These are phyloP conservation scores for Penicillium janthinellum DNA, from an alignment of 2,329 filamentous ascomycete species.

Conservation along the genomic window DNA sequence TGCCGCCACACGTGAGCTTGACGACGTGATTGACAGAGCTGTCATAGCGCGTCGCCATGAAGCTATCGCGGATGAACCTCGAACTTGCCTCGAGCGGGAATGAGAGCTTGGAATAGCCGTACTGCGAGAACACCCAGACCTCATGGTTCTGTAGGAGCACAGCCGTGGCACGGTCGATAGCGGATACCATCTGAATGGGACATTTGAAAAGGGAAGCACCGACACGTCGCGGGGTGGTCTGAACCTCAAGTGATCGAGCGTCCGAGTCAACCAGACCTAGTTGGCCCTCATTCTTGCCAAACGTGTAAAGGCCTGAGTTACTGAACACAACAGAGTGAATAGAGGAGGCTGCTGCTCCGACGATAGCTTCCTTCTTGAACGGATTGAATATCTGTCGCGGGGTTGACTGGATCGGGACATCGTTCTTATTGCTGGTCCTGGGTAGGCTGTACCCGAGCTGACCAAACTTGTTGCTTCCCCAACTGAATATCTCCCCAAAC, in stretches of 20 bases:
- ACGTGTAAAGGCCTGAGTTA: slow-evolving; percentile 78
- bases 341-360: slow-evolving; percentile 83
- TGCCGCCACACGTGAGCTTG: slow-evolving; percentile 79
- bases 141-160: slow-evolving; percentile 83
- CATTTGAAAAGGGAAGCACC: slow-evolving; percentile 78
- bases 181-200: slow-evolving; percentile 75
- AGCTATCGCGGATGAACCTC: slow-evolving; percentile 66
- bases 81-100: slow-evolving; percentile 77
- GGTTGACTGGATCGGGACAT: slow-evolving; percentile 77
- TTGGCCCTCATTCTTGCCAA: slow-evolving; percentile 93
- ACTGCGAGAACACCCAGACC: slow-evolving; percentile 93
- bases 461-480: slow-evolving; percentile 84
- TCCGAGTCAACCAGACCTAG: slow-evolving; percentile 93
- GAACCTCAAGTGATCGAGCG: slow-evolving; percentile 84
- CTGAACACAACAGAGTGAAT: slow-evolving; percentile 92
- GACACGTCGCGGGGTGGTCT: slow-evolving; percentile 79
- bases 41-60: slow-evolving; percentile 67
- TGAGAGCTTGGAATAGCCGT: slow-evolving; percentile 87
- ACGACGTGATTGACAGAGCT: slow-evolving; percentile 67
- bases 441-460: slow-evolving; percentile 86
- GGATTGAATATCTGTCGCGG: slow-evolving; percentile 90
- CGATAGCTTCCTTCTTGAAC: slow-evolving; percentile 79
- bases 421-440: slow-evolving; percentile 63
- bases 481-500: slow-evolving; percentile 90
- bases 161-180: slow-evolving; percentile 86